These are phyloP conservation scores for Pseudozyma tsukubaensis DNA, from an alignment of 1,284 basidiomycete genomes.

Conservation along the genomic window DNA sequence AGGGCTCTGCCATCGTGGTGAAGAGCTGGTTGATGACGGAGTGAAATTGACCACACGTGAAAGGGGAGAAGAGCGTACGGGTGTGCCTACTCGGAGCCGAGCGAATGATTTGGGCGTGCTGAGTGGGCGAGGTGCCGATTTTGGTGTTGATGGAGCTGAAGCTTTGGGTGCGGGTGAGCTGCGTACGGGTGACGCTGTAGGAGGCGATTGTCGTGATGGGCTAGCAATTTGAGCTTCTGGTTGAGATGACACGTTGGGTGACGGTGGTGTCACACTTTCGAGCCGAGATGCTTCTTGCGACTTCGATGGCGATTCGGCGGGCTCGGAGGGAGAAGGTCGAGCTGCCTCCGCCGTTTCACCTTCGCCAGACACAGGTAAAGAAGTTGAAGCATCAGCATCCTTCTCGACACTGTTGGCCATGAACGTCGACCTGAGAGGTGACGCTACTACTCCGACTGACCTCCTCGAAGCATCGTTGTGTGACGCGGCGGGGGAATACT, in stretches of 20 bases:
- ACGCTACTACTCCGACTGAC: background rate
- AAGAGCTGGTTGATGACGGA: constrained; percentile 12
- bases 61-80: constrained; percentile 29
- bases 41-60: constrained; percentile 35
- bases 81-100: constrained; percentile 27
- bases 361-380: background rate
- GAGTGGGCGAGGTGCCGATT: constrained; percentile 7
- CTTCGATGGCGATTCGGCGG: background rate
- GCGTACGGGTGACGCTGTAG: background rate
- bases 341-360: background rate
- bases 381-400: background rate
- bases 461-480: background rate
- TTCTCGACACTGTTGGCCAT: background rate
- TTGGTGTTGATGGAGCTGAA: background rate
- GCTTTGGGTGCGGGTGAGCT: background rate
- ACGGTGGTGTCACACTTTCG: too few relatives aligned
- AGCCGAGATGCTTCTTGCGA: background rate
- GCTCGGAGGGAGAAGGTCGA: too few relatives aligned
- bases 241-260: background rate
- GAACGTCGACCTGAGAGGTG: background rate
- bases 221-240: background rate
- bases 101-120: constrained; percentile 23
- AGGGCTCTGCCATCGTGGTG: constrained; percentile 27
- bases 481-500: constrained; percentile 2
- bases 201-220: too few relatives aligned